Evolutionary conservation across 2,329 filamentous ascomycete species (phyloP), one percentile per base, ranked within the genome.

Genomic region (Pochonia chlamydosporia): DNA sequence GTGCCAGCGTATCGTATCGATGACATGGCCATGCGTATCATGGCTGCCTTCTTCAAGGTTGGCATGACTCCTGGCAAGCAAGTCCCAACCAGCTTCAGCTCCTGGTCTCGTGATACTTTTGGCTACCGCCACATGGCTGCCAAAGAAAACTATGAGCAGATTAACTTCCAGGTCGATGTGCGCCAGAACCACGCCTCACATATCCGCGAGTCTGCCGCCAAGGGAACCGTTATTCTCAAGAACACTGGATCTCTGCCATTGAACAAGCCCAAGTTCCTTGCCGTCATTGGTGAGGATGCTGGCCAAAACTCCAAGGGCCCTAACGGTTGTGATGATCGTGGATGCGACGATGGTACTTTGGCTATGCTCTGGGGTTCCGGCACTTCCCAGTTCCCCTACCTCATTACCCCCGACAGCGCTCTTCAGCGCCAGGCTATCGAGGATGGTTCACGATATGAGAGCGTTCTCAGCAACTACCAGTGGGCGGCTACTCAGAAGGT

Each of bases 11-110:
- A 87, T 78, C 81, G 92, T 43, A 64, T 97, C 9, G 91, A 96
- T 56, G 93, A 97, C 61, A 95, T 96, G 85, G 88, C 82, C 5
- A 85, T 89, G 66, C 83, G 93, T 57, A 95, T 87, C 61, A 84
- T 86, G 80, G 75, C 83, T 5, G 73, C 82, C 35, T 82, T 78
- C 61, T 86, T 84, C 71, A 85, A 85, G 65, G 79, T 84, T 31
- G 80, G 81, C 44, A 71, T 74, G 52, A 74, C 70, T 0, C 55
- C 81, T 2, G 65, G 70, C 21, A 60, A 66, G 4, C 65, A 74
- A 43, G 64, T 68, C 0, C 69, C 73, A 2, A 82, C 87, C 65
- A 97, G 91, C 74, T 96, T 96, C 68, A 85, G 85, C 57, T 89
- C 89, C 5, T 97, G 92, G 92, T 89, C 85, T 1, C 69, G 73